Base-by-base conservation (phyloP, 257 asterid genomes). In the Cynanchum wilfordii region DNA sequence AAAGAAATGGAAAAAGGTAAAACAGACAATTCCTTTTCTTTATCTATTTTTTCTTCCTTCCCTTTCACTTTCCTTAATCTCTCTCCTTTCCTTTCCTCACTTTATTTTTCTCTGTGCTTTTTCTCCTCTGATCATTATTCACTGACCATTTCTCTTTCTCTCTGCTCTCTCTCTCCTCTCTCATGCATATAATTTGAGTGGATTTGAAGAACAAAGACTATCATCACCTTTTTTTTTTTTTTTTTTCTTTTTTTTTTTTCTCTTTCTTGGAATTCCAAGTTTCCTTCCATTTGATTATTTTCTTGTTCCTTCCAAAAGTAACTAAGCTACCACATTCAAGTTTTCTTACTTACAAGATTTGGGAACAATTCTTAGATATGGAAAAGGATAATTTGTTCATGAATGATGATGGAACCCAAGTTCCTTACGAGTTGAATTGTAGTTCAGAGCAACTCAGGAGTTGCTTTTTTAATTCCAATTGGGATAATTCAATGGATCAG, bases 401-500 rank as follows among this genome's bases (percentile, higher is more conserved):
- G 5, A 78, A 66, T 70, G 83, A 78, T 65, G 80, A 78, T 65
- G 80, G 74, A 47, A 20, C 40, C 20, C 70, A 25, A 50, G 24
- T 73, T 12, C 56, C 66, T 15, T 20, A 64, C 51, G 75, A 70
- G 75, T 72, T 80, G 25, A 84, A 75, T 71, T 75, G 72, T 73
- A 55, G 62, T 72, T 57, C 80, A 64, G 85, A 82, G 44, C 82
- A 78, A 49, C 69, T 79, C 25, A 71, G 75, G 33, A 79, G 63
- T 72, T 81, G 69, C 38, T 75, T 82, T 12, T 79, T 80, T 82
- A 81, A 78, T 75, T 83, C 89, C 56, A 85, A 29, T 66, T 91
- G 92, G 95, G 90, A 87, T 10, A 85, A 81, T 68, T 84, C 92
- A n/a, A 44, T 77, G 73, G 89, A 86, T 69, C 92, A 88, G 42